phyloP scores from a whole-genome alignment of 495 filamentous ascomycete genomes.

The Lindgomyces ingoldianus region DNA sequence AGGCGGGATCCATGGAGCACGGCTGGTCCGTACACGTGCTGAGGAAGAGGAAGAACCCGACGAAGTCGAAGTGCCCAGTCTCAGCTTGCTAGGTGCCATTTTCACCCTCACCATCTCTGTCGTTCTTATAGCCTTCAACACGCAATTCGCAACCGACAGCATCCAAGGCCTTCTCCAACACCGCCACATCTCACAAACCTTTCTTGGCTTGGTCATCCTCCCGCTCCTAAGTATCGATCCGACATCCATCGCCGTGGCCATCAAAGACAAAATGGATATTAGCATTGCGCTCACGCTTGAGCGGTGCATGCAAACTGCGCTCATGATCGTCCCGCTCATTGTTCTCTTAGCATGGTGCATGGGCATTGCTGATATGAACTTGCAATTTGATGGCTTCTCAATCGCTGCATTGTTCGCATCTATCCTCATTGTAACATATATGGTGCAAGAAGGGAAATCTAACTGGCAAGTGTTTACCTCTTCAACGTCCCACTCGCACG shows the following conservation, averaged over 20 bases:
- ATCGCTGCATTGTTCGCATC: conserved; percentile 36
- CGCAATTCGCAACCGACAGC: conserved; percentile 26
- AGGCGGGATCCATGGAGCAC: neutral
- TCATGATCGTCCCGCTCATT: conserved; percentile 36
- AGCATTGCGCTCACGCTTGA: conserved; percentile 41
- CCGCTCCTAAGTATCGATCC: conserved; percentile 44
- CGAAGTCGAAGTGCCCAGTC: neutral
- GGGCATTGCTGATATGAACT: conserved; percentile 33
- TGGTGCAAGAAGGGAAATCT: conserved; percentile 34
- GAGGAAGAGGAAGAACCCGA: neutral
- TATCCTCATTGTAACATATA: conserved; percentile 40
- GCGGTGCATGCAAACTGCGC: conserved; percentile 37
- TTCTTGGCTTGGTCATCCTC: conserved; percentile 43
- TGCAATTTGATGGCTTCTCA: conserved; percentile 42
- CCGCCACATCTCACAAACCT: conserved; percentile 30
- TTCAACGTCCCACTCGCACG: too few relatives aligned
- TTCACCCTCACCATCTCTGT: neutral
- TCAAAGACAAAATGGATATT: conserved; percentile 45
- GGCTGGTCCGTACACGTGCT: neutral
- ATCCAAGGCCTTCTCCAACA: conserved; percentile 15
- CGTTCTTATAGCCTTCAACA: conserved; percentile 24
- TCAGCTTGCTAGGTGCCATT: neutral
- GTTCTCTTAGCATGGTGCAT: conserved; percentile 42
- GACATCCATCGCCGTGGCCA: conserved; percentile 38
- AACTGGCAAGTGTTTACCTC: conserved; percentile 12